phyloP scores from a whole-genome alignment of 1,139 yeast species.

The Zygosaccharomyces pseudobailii region DNA sequence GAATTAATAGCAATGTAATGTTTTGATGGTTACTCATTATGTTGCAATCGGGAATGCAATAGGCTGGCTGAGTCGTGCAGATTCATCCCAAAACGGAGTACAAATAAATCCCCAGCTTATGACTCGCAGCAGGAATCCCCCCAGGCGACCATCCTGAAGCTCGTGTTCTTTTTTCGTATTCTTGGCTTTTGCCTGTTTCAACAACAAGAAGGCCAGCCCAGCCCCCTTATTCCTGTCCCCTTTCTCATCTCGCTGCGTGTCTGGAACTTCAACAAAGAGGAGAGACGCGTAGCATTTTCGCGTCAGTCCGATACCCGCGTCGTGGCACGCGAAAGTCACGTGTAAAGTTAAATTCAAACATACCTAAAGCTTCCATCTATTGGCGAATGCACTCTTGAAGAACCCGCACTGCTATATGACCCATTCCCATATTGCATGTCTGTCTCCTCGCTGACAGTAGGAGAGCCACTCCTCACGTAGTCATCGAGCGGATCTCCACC shows the following conservation, averaged over 20 bases:
- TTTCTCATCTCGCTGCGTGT: background rate
- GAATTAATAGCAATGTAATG: background rate
- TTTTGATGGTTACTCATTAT: slow-evolving; percentile 7
- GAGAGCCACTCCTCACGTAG: background rate
- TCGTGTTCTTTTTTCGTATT: background rate
- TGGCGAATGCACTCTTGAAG: slow-evolving; percentile 1
- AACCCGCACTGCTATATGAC: background rate
- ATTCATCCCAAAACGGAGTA: background rate
- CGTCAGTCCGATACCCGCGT: background rate
- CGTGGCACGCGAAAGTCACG: background rate
- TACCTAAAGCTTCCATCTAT: slow-evolving; percentile 1
- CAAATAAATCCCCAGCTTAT: background rate
- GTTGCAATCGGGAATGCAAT: background rate
- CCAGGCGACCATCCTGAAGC: background rate
- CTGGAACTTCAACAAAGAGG: background rate
- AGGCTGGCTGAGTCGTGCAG: background rate
- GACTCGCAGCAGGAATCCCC: background rate
- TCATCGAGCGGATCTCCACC: background rate
- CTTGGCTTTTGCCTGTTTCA: background rate
- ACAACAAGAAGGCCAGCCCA: background rate
- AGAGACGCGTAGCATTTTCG: background rate
- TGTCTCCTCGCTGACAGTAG: background rate
- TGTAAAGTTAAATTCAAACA: background rate
- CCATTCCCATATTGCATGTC: slow-evolving; percentile 1
- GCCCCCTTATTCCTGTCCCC: background rate